Conservation (phyloP, 139 green algal species). For the Edaphochlamys debaryana region DNA sequence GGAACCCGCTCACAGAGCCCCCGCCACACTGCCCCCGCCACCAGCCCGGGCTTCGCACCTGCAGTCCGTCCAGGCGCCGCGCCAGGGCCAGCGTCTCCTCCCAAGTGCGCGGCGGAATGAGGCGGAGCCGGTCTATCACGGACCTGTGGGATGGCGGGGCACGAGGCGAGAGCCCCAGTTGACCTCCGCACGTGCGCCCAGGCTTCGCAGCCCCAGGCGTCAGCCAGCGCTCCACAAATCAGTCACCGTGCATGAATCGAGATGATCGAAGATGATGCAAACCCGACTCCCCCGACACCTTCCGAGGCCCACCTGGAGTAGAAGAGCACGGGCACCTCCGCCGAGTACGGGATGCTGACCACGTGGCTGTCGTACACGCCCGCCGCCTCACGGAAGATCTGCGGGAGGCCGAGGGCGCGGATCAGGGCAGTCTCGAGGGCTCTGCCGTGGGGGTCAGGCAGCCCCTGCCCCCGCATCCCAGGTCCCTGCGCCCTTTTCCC, state of each 20-base stretch:
- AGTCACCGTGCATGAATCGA: too few relatives aligned
- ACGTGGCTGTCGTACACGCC: conserved; percentile 24
- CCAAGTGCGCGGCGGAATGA: not conserved
- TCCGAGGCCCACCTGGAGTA: not conserved
- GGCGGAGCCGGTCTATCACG: not conserved
- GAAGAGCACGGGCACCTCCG: conserved; percentile 28
- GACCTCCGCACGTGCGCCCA: not conserved
- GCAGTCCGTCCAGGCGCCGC: not conserved
- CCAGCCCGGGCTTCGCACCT: not conserved
- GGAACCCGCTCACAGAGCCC: not conserved
- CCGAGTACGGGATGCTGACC: conserved; percentile 16
- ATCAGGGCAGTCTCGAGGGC: too few relatives aligned
- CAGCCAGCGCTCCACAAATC: too few relatives aligned
- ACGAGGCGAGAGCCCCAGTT: too few relatives aligned
- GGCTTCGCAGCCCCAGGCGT: too few relatives aligned
- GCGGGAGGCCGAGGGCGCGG: not conserved
- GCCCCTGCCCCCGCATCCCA: too few relatives aligned
- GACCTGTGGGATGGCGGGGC: conserved; percentile 6
- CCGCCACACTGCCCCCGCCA: not conserved
- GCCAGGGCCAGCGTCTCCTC: conserved; percentile 5
- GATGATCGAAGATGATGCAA: too few relatives aligned
- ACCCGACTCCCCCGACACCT: too few relatives aligned
- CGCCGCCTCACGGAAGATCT: conserved; percentile 17
- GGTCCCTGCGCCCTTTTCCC: too few relatives aligned
- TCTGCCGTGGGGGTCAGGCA: too few relatives aligned